Evolutionary conservation across 768 basidiomycete species (phyloP), one percentile per base, ranked within the genome.

Genomic region (Antrodiella citrinella): DNA sequence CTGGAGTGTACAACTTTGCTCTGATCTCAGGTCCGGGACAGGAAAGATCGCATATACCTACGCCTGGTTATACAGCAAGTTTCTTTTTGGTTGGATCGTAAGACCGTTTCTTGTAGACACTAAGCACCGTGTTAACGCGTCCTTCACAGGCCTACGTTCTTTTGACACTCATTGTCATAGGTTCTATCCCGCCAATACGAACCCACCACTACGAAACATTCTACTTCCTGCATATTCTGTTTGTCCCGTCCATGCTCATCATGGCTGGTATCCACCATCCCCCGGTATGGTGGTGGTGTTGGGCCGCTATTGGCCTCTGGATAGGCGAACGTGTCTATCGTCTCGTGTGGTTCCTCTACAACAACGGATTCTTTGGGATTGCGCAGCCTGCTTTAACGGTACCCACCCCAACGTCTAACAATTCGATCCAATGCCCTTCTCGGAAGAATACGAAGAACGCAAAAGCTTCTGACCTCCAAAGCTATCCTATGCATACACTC

Each of bases 231-330:
- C 87, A 90, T 59, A 62, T 89, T 40, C 59, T 80, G 25, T 71
- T 86, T 20, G 78, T 82, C 24, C 75, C 86, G 39, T 59, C 74
- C n/a, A 81, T 78, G 39, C 68, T 90, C 41, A 65, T 80, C 41
- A 69, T 75, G 50, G 72, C 81, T 3, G 82, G 78, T 15, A 62
- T 89, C 0, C 87, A 90, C 59, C 83, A 87, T 58, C 82, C 82
- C 1, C 69, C 75, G 2, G 60, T 85, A 20, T 74, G 73, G 66
- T 78, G 74, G 69, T 89, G 84, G 84, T 83, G 84, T 53, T 82
- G 79, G 68, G 69, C 67, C 12, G 77, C 86, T 0, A 70, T 83
- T 12, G 69, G 60, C 1, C 57, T 86, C 19, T 90, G 87, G 88
- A 60, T 65, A 1, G 73, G 71, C 10, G 86, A 89, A 60, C 74